A percentile compares a stretch with the other conserved stretches of the same genome.
Conservation (phyloP, 1,284 basidiomycete species). For the Irpex sp. region DNA sequence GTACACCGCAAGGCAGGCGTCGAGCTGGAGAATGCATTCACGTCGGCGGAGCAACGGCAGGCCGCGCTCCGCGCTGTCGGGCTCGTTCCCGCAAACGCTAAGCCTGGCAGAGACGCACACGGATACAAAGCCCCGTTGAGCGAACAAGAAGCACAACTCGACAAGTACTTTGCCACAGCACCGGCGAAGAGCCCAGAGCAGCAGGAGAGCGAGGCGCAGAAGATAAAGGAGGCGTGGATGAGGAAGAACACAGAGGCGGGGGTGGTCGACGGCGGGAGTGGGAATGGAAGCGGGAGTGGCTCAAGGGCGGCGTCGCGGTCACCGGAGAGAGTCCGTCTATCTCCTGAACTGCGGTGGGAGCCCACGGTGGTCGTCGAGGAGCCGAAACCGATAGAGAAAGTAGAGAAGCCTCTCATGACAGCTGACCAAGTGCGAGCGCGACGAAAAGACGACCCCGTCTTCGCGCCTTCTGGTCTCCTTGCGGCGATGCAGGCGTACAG, state of each 20-base stretch:
- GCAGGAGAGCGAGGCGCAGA: constrained; percentile 23
- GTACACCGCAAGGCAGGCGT: constrained; percentile 7
- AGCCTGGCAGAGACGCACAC: constrained; percentile 17
- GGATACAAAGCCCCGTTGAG: constrained; percentile 24
- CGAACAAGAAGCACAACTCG: constrained; percentile 28
- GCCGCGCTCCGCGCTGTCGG: constrained; percentile 29
- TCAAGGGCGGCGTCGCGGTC: background rate
- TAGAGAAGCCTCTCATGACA: constrained; percentile 1
- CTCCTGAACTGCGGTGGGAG: background rate
- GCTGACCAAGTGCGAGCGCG: background rate
- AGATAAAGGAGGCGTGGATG: constrained; percentile 28
- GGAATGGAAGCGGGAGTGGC: background rate
- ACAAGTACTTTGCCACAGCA: constrained; percentile 22
- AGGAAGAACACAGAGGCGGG: constrained; percentile 9
- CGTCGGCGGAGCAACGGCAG: constrained; percentile 24
- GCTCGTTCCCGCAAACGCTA: constrained; percentile 20
- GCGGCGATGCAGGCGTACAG: constrained; percentile 9
- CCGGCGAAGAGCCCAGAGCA: constrained; percentile 7
- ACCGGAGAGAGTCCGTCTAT: background rate
- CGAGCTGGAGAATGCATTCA: constrained; percentile 22
- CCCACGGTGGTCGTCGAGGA: background rate
- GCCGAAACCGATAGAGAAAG: background rate
- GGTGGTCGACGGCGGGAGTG: background rate
- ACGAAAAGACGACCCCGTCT: constrained; percentile 6
- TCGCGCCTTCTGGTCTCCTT: constrained; percentile 5